Conservation (phyloP, 2,329 filamentous ascomycete species). For the Fusarium humuli region DNA sequence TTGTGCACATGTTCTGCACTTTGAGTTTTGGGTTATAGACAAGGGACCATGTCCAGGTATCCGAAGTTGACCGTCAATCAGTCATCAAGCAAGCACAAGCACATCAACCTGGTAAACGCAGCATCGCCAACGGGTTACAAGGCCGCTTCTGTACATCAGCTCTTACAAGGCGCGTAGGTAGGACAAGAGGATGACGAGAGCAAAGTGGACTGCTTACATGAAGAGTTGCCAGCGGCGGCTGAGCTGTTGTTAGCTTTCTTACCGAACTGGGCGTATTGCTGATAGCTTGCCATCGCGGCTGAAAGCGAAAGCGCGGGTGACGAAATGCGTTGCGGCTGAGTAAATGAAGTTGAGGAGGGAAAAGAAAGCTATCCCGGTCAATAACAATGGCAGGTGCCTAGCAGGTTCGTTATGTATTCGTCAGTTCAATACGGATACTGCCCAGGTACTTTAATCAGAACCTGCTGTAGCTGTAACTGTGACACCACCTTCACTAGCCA, state of each 20-base stretch:
- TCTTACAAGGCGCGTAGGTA: slow-evolving; percentile 24
- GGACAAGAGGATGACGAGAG: slow-evolving; percentile 30
- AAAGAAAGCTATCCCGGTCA: background rate
- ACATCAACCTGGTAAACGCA: slow-evolving; percentile 21
- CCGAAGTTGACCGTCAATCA: slow-evolving; percentile 31
- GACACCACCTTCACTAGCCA: slow-evolving; percentile 37
- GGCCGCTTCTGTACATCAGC: slow-evolving; percentile 44
- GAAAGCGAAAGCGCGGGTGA: slow-evolving; percentile 1
- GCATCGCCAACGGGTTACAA: slow-evolving; percentile 16
- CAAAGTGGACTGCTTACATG: slow-evolving; percentile 29
- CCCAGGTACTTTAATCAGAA: slow-evolving; percentile 3
- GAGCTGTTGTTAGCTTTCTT: slow-evolving; percentile 41
- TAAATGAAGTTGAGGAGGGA: background rate
- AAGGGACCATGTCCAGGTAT: slow-evolving; percentile 8
- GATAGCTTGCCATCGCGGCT: slow-evolving; percentile 46
- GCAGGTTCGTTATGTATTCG: slow-evolving; percentile 37
- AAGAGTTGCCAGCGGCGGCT: slow-evolving; percentile 36
- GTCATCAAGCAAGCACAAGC: slow-evolving; percentile 26
- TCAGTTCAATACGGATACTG: slow-evolving; percentile 12
- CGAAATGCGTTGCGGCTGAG: slow-evolving; percentile 12
- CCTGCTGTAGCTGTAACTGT: slow-evolving; percentile 25
- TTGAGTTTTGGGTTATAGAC: slow-evolving; percentile 3
- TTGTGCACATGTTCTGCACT: slow-evolving; percentile 2
- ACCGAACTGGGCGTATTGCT: slow-evolving; percentile 46
- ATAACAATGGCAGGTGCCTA: slow-evolving; percentile 1